Conservation (phyloP, 352 stramenopile species). For the Phytophthora megakarya region DNA sequence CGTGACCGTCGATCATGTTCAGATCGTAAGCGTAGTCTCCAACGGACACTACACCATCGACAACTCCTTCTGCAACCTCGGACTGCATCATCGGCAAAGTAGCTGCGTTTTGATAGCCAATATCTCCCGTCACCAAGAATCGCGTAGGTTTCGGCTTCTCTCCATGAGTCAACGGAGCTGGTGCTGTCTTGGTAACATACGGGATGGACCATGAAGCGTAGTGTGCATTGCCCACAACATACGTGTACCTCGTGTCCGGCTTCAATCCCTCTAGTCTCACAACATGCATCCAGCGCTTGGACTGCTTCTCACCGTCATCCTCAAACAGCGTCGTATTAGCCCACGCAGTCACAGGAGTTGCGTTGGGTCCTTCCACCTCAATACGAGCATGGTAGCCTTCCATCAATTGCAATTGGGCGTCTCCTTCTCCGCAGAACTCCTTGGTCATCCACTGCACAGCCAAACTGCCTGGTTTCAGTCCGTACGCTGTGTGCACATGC, state of each 20-base stretch:
- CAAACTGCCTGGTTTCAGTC: conserved; percentile 57
- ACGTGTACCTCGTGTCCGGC: conserved; percentile 78
- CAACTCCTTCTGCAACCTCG: conserved; percentile 69
- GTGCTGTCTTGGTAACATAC: conserved; percentile 77
- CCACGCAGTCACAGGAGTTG: conserved; percentile 47
- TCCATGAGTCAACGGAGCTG: conserved; percentile 24
- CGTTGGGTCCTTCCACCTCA: conserved; percentile 32
- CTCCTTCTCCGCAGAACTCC: conserved; percentile 50
- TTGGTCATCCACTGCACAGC: conserved; percentile 83
- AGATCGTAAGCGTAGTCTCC: conserved; percentile 92
- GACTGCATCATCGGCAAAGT: conserved; percentile 91
- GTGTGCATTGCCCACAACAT: conserved; percentile 74
- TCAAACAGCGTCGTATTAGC: conserved; percentile 69
- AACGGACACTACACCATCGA: conserved; percentile 86
- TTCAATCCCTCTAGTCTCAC: conserved; percentile 64
- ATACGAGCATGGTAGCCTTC: conserved; percentile 63
- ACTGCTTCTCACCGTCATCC: conserved; percentile 65
- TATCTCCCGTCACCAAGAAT: conserved; percentile 86
- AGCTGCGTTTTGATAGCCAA: conserved; percentile 88
- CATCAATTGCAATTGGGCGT: conserved; percentile 58
- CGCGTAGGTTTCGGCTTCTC: conserved; percentile 48
- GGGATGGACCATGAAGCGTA: conserved; percentile 82
- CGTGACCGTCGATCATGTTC: conserved; percentile 74
- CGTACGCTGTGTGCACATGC: conserved; percentile 85
- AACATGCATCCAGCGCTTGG: conserved; percentile 72